Evolutionary conservation across 805 yeast species (phyloP), one percentile per base, ranked within the genome.

Genomic region (Yamadazyma philogaea): DNA sequence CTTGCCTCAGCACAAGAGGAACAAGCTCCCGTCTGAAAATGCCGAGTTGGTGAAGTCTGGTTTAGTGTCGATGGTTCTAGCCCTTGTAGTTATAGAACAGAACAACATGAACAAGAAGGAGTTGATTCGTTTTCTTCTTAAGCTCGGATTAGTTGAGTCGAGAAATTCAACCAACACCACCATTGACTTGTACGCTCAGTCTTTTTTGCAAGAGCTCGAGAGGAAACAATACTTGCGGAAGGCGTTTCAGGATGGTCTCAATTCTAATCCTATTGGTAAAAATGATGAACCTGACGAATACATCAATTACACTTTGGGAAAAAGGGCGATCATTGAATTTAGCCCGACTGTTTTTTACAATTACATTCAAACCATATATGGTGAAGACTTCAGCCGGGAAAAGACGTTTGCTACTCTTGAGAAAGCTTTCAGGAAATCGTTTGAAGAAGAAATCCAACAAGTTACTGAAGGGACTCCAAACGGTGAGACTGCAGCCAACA

Each of bases 291-390:
- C 47, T 11, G 50, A 46, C 34, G 47, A 50, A 3, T 24, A 30
- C 16, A 48, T 50, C 7, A 61, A 55, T 39, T 67, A 59, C 45
- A 42, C 52, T 2, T 47, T 69, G 22, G 74, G 74, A 1, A 53
- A 59, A 30, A 48, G 72, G 18, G 52, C 66, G 6, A 37, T 60
- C 19, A 50, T 56, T 16, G 74, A 69, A 47, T 64, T 64, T 37
- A 46, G 49, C 3, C 69, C 70, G 1, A 40, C 46, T 11, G 42
- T 58, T n/a, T 55, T 68, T 33, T 52, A 53, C 37, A 54, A 55
- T 27, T 55, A 53, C 18, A 42, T 66, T 26, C 53, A 53, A 27
- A 49, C 37, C 3, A 44, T 63, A 8, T 65, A 58, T 44, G 63
- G 62, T 11, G 44, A 34, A 2, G 38, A 51, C 7, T 62, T 62